Evolutionary conservation across 805 yeast genomes (phyloP).

Genomic region (Teunomyces lycoperdinae): DNA sequence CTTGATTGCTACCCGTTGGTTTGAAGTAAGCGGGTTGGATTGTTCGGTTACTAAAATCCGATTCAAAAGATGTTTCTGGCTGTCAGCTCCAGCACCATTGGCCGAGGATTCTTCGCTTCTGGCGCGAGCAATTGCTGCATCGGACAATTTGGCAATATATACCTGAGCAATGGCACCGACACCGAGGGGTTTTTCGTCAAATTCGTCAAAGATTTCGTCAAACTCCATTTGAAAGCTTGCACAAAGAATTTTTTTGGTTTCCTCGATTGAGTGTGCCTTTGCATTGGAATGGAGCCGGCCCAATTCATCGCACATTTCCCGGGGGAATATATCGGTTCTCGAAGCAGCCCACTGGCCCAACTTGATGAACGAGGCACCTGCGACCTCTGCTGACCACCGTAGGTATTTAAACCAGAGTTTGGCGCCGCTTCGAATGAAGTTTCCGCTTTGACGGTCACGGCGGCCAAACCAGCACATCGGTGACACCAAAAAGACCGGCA

Average conservation of each 20-base stretch:
- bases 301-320: slow-evolving; percentile 72
- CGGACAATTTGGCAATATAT: slow-evolving; percentile 65
- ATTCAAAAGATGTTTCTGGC: slow-evolving; percentile 23
- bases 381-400: slow-evolving; percentile 67
- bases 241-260: slow-evolving; percentile 58
- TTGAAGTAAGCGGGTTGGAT: slow-evolving; percentile 32
- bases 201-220: slow-evolving; percentile 78
- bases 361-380: slow-evolving; percentile 90
- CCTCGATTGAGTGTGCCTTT: slow-evolving; percentile 60
- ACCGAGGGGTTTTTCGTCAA: slow-evolving; percentile 75
- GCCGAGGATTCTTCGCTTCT: slow-evolving; percentile 24
- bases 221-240: slow-evolving; percentile 55
- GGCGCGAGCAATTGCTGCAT: slow-evolving; percentile 38
- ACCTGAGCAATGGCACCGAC: slow-evolving; percentile 99
- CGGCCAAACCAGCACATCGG: slow-evolving; percentile 65
- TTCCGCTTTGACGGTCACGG: slow-evolving; percentile 26
- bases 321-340: slow-evolving; percentile 87
- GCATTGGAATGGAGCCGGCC: slow-evolving; percentile 81
- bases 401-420: slow-evolving; percentile 67
- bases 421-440: slow-evolving; percentile 55
- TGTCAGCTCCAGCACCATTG: slow-evolving; percentile 12
- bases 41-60: slow-evolving; percentile 34
- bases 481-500: slow-evolving; percentile 64
- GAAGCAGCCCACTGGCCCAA: slow-evolving; percentile 99
- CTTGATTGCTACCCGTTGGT: slow-evolving; percentile 78